Conservation (phyloP, 345 rosid genomes). For the Eucalyptus polybractea region DNA sequence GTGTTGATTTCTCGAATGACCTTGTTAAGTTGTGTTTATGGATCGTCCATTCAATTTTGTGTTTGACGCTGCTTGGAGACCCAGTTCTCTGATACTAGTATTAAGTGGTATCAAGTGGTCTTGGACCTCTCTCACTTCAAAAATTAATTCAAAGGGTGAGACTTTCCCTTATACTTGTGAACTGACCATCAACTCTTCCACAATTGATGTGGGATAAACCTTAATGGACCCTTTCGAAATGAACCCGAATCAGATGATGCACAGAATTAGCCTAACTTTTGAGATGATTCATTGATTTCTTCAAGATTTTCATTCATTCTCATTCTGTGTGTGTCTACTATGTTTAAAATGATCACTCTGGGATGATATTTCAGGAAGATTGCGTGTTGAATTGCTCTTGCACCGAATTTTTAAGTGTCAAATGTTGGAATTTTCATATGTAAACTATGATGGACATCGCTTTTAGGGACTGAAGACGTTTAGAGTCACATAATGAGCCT, state of each 20-base stretch:
- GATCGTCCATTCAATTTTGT: background rate
- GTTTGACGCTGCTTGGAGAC: background rate
- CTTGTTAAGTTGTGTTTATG: background rate
- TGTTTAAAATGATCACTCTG: background rate
- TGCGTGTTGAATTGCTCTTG: background rate
- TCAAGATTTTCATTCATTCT: background rate
- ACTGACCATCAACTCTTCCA: no score
- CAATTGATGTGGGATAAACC: no score
- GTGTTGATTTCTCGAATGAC: background rate
- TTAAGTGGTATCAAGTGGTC: no score
- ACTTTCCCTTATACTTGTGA: no score
- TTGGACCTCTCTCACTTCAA: no score
- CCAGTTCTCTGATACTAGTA: no score
- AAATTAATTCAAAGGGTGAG: no score
- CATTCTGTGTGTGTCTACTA: background rate
- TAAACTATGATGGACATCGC: background rate
- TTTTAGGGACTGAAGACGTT: background rate
- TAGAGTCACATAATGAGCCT: background rate
- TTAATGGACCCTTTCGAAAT: background rate
- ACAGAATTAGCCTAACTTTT: background rate
- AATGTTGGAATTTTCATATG: background rate
- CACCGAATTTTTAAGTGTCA: background rate
- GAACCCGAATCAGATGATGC: background rate
- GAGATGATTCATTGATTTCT: background rate
- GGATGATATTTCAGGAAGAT: background rate